Evolutionary conservation across 805 yeast genomes (phyloP), one percentile per base, ranked within the genome.

Genomic region (Scheffersomyces coipomensis): DNA sequence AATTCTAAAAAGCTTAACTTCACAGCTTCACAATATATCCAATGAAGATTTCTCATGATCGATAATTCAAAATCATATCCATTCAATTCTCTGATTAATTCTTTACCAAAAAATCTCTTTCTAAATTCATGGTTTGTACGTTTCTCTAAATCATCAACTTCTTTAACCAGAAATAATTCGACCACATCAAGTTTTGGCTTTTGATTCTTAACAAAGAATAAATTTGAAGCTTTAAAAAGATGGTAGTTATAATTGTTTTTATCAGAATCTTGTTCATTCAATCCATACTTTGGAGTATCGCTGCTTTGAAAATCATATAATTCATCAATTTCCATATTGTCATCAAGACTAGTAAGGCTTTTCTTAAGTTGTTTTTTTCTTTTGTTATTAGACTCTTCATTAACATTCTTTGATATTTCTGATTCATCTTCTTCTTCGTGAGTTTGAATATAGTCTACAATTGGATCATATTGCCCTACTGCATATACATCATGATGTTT

Each of bases 121-220:
- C 62, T 45, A 21, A 34, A 33, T 15, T 49, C 53, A 6, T 45
- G 45, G n/a, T 33, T 42, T 12, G 39, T 46, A 35, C 68, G 47
- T n/a, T n/a, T n/a, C n/a, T n/a, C n/a, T n/a, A n/a, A n/a, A 21
- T 62, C 64, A 29, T 38, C 27, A 5, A 52, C 45, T n/a, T n/a
- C n/a, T 40, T 60, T 60, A 3, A 23, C 18, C 13, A 55, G 30
- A 37, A 60, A 62, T 52, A 63, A 45, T 30, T 59, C 60, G 6
- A 38, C 39, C 3, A 62, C 29, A 23, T 51, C 45, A 33, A 35
- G 56, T 37, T 63, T 63, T 18, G 68, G 68, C 68, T 68, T 62
- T 45, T 64, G 63, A 36, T 68, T 68, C 44, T 64, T 68, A 37
- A 64, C 43, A 40, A 64, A 63, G 49, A 58, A 48, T 30, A 63